Conservation (phyloP, 148 eudicot genomes). For the Rhododendron vialii region DNA sequence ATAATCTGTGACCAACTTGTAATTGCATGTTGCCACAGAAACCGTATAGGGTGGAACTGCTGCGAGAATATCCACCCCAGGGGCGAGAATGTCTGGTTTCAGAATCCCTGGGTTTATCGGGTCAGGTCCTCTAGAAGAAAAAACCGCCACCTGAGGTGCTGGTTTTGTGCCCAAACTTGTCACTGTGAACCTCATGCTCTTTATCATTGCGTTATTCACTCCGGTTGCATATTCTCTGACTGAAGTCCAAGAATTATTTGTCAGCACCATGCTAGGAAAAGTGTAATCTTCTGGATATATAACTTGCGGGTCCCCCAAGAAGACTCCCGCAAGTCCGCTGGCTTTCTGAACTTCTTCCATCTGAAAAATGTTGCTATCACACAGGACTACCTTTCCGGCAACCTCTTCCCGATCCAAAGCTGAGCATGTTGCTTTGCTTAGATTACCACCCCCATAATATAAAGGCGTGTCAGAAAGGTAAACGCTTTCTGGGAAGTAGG, state of each 20-base stretch:
- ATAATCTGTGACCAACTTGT: no score
- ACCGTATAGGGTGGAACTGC: no score
- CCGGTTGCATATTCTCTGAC: background rate
- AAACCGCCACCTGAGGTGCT: constrained; percentile 3
- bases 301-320: background rate
- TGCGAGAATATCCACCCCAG: no score
- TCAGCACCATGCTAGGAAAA: constrained; percentile 10
- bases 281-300: background rate
- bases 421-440: background rate
- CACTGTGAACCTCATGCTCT: background rate
- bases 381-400: background rate
- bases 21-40: no score
- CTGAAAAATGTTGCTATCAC: background rate
- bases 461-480: background rate
- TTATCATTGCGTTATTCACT: background rate
- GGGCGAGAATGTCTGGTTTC: no score
- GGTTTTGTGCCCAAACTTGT: constrained; percentile 2
- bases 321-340: background rate
- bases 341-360: background rate
- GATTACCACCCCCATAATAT: background rate
- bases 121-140: constrained; percentile 22
- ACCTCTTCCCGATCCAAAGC: constrained; percentile 1
- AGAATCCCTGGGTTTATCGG: constrained; percentile 5
- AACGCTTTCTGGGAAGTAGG: no score
- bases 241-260: background rate